Base-by-base conservation (phyloP, 306 rosid species). In the Casuarina cunninghamiana region DNA sequence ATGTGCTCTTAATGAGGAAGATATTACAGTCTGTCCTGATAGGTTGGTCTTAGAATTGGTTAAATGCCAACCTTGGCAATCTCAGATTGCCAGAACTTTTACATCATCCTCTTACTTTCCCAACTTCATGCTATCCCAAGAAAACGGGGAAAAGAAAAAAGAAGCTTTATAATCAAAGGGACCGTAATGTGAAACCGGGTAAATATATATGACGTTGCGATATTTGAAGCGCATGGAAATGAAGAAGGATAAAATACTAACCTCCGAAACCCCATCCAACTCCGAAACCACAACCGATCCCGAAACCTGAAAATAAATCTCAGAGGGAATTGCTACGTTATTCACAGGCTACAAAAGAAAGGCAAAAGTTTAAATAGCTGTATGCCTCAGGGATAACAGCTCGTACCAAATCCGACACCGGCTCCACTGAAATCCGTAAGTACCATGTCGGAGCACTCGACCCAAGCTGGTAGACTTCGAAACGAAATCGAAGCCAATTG, bases 201-300 rank as follows among this genome's bases (percentile, higher is more conserved):
- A 54, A 43, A 41, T 21, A 16, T 12, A 26, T 70, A 13, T 58
- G 38, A 26, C 21, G 11, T 21, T 10, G 48, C 15, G 10, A 12
- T 35, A 51, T 53, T 19, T 77, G 11, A 49, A n/a, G 45, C 3
- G 21, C 1, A 75, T 48, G 80, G 80, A 87, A 79, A 69, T 60
- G 76, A 73, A 62, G 32, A 35, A 11, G 75, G 32, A 70, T 55
- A 66, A 41, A 60, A 11, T 46, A 84, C 86, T 44, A 2, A 92
- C 97, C 99, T 89, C 99, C 99, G 86, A 95, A 95, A 68, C 99
- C 97, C 97, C 97, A 95, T 66, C 99, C 99, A 4, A 93, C 80
- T 53, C 97, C 96, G 79, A 95, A 95, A 5, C 99, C 97, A 82
- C 99, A 95, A 67, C 99, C 99, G 49, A 87, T 76, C 9, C 99